Conservation (phyloP, 2,329 filamentous ascomycete species). For the Immersiporthe knoxdaviesiana region DNA sequence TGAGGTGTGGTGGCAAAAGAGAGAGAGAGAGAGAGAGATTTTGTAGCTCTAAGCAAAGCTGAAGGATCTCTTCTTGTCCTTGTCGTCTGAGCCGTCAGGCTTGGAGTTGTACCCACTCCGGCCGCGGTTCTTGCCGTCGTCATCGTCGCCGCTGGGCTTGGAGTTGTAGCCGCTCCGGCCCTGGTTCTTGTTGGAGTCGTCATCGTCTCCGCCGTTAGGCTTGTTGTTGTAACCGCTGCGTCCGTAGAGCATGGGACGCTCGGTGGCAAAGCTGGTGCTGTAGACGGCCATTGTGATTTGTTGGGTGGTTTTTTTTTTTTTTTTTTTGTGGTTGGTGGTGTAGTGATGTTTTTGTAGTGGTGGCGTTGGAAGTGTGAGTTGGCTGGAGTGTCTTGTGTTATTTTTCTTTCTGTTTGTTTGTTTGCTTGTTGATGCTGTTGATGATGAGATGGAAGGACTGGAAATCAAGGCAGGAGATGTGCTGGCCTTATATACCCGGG, state of each 20-base stretch:
- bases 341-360: slow-evolving; percentile 18
- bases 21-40: no score
- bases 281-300: slow-evolving; percentile 44
- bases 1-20: slow-evolving; percentile 19
- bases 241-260: slow-evolving; percentile 45
- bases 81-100: slow-evolving; percentile 32
- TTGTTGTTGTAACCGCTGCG: slow-evolving; percentile 48
- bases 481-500: slow-evolving; percentile 33
- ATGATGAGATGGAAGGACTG: slow-evolving; percentile 31
- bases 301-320: slow-evolving; percentile 16
- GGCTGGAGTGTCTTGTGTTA: slow-evolving; percentile 19
- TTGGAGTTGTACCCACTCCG: slow-evolving; percentile 51
- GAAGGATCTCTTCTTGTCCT: slow-evolving; percentile 36
- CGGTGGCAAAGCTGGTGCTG: slow-evolving; percentile 38
- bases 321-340: slow-evolving; percentile 16
- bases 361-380: neutral
- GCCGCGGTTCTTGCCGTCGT: slow-evolving; percentile 44
- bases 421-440: slow-evolving; percentile 31
- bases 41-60: slow-evolving; percentile 34
- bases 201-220: slow-evolving; percentile 37
- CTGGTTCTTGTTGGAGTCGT: slow-evolving; percentile 41
- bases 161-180: slow-evolving; percentile 53
- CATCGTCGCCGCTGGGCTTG: slow-evolving; percentile 35
- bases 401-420: slow-evolving; percentile 16
- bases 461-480: slow-evolving; percentile 31